Conservation (phyloP, 306 rosid genomes). For the Lupinus albus region DNA sequence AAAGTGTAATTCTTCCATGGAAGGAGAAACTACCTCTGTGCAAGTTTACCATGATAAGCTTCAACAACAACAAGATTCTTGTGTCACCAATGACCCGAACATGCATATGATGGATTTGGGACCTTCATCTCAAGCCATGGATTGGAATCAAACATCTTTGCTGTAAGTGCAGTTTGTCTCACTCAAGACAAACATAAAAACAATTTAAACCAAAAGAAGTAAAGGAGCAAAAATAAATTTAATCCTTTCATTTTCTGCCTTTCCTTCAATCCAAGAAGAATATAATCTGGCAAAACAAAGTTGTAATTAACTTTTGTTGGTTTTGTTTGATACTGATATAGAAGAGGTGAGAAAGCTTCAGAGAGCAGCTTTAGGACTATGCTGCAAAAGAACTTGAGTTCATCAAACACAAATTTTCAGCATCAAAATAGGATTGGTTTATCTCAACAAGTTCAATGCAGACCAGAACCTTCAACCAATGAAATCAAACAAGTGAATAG, state of each 20-base stretch:
- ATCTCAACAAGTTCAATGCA: constrained; percentile 67
- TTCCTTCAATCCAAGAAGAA: constrained; percentile 26
- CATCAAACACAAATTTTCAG: not conserved
- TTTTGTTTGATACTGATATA: constrained; percentile 7
- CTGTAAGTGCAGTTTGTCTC: constrained; percentile 59
- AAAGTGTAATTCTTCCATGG: constrained; percentile 37
- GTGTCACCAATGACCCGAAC: constrained; percentile 58
- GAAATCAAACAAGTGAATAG: constrained; percentile 57
- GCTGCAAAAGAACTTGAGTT: constrained; percentile 64
- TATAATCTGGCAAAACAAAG: not conserved
- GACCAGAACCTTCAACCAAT: constrained; percentile 52
- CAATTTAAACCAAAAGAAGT: constrained; percentile 6
- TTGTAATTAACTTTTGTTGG: constrained; percentile 25
- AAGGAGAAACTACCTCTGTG: too few relatives aligned
- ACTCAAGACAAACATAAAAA: constrained; percentile 28
- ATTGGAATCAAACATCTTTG: constrained; percentile 81
- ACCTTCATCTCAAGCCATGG: constrained; percentile 66
- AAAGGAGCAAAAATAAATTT: not conserved
- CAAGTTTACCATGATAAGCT: constrained; percentile 67
- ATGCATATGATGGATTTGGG: constrained; percentile 85
- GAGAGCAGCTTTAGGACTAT: constrained; percentile 72
- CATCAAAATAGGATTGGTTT: constrained; percentile 54
- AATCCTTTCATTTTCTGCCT: constrained; percentile 23
- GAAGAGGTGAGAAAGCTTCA: constrained; percentile 56
- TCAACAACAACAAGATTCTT: constrained; percentile 54